Percentiles rank a stretch among this genome's conserved stretches.
Evolutionary conservation across 2,329 filamentous ascomycete species (phyloP).

Genomic region (Leptoxyphium fumago): DNA sequence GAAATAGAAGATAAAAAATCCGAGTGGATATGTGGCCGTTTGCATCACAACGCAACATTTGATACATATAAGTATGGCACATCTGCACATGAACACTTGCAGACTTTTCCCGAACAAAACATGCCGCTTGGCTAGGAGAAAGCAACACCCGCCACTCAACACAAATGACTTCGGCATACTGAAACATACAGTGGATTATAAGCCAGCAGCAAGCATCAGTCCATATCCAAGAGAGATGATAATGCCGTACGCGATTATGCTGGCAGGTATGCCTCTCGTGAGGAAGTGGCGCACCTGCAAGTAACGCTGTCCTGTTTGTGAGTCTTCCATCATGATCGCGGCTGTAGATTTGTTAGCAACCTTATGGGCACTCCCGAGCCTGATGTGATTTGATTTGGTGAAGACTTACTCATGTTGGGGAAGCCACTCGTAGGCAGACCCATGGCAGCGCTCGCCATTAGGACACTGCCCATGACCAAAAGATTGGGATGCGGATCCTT

Average conservation of each 20-base stretch:
- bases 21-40: too few relatives aligned
- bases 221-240: slow-evolving; percentile 84
- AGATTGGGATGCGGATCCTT: slow-evolving; percentile 83
- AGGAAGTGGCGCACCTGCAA: slow-evolving; percentile 89
- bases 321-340: slow-evolving; percentile 98
- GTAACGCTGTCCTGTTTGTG: slow-evolving; percentile 78
- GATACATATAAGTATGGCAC: too few relatives aligned
- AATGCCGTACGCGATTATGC: slow-evolving; percentile 64
- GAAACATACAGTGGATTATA: slow-evolving; percentile 27
- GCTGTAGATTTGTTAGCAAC: slow-evolving; percentile 36
- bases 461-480: slow-evolving; percentile 81
- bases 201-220: slow-evolving; percentile 63
- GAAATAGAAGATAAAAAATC: too few relatives aligned
- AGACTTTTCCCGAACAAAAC: too few relatives aligned
- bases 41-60: too few relatives aligned
- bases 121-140: too few relatives aligned
- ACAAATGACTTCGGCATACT: too few relatives aligned
- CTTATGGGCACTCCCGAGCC: slow-evolving; percentile 1
- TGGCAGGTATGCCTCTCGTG: slow-evolving; percentile 78
- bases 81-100: too few relatives aligned
- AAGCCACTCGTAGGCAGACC: slow-evolving; percentile 89
- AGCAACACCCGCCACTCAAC: too few relatives aligned
- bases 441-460: slow-evolving; percentile 99
- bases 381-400: background rate
- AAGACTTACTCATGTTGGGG: slow-evolving; percentile 91